phyloP scores from a whole-genome alignment of 2,329 filamentous ascomycete species.

The Juglanconis sp. region DNA sequence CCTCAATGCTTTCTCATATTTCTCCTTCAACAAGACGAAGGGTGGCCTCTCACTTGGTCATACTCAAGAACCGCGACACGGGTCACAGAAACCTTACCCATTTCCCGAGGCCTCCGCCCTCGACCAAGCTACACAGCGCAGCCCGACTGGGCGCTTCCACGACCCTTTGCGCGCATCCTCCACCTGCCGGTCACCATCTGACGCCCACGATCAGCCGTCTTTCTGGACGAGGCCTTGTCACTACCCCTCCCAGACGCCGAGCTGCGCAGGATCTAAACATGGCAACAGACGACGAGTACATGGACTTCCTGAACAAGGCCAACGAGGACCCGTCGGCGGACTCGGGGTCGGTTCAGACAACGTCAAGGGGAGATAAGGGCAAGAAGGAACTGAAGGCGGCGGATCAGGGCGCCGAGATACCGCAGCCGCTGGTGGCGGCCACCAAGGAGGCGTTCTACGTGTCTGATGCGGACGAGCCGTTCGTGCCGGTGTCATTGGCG shows the following conservation, averaged over 20 bases:
- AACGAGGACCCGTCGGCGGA: conserved; percentile 73
- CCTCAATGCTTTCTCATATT: background rate
- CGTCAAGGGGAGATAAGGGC: conserved; percentile 15
- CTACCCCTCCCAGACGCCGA: background rate
- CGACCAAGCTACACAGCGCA: background rate
- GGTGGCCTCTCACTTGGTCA: background rate
- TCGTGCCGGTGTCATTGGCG: conserved; percentile 69
- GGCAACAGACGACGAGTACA: conserved; percentile 79
- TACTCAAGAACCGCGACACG: background rate
- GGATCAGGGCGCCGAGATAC: conserved; percentile 56
- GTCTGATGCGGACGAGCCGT: conserved; percentile 83
- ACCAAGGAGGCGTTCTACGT: conserved; percentile 62
- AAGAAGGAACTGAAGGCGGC: conserved; percentile 46
- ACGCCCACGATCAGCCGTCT: background rate
- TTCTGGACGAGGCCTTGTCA: background rate
- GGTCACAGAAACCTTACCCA: background rate
- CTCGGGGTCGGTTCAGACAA: conserved; percentile 29
- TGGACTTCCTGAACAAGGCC: conserved; percentile 81
- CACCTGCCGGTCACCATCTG: background rate
- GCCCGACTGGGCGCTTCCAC: background rate
- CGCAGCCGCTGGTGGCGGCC: conserved; percentile 51
- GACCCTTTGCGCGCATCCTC: background rate
- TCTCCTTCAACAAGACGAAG: background rate
- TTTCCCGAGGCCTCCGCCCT: background rate
- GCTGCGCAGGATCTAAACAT: conserved; percentile 38